Evolutionary conservation across 2,329 filamentous ascomycete genomes (phyloP), one percentile per base, ranked within the genome.

Genomic region (Exophiala aquamarina): DNA sequence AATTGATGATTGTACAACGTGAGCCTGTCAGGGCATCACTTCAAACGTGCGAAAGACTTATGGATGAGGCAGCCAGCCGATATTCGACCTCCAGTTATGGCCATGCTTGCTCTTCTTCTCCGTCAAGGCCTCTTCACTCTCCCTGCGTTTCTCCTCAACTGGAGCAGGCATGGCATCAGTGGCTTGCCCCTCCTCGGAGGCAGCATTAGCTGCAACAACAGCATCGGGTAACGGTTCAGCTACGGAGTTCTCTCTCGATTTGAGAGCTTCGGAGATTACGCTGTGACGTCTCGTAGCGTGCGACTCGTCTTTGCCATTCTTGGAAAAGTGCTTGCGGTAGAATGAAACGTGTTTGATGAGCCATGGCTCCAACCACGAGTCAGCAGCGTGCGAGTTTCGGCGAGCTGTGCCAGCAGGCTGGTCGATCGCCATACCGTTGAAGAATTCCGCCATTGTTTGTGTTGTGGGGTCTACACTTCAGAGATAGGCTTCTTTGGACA

Each of bases 351-450:
- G 51, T 26, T 54, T 54, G 46, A 55, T 49, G 42, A 57, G 54
- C 53, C 53, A 56, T 18, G 54, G 54, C 33, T 57, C 54, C n/a
- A 57, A 37, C 51, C 51, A 57, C 2, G 54, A 41, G 15, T 57
- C 54, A 20, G 54, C 49, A 23, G 54, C 54, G 38, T 52, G 47
- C 8, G 53, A 50, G 29, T 49, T 48, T n/a, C 32, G 37, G 15
- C 41, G 49, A 43, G 38, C 37, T 11, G 49, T 31, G 26, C 50
- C 54, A 11, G 41, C 48, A 17, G 50, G 50, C 34, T 56, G 54
- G 41, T 57, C 54, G 40, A 55, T 49, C 35, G 49, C 49, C 41
- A 52, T 28, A 21, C 47, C 51, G 35, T 50, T 54, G 35, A 48
- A 57, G 29, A 21, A 44, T 40, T 50, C 41, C 32, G 54, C 54